A percentile compares a stretch with the other conserved stretches of the same genome.
Conservation (phyloP, 2,329 filamentous ascomycete species). For the Microsporum audouinii region DNA sequence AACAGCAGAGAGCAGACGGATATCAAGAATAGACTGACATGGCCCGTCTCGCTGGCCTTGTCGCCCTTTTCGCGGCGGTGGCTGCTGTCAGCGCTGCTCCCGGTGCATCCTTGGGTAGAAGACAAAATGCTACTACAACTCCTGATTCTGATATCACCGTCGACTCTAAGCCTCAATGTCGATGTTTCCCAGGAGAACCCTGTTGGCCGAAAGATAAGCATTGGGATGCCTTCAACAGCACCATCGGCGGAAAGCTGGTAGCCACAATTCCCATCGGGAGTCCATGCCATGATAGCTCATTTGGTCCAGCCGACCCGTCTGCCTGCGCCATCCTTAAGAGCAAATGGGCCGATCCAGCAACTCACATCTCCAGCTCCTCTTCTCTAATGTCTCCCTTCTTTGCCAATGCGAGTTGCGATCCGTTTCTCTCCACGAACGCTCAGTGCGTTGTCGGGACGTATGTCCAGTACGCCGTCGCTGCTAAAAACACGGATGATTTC, state of each 20-base stretch:
- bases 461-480: constrained; percentile 30
- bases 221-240: constrained; percentile 43
- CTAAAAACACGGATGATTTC: constrained; percentile 18
- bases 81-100: not conserved
- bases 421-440: not conserved
- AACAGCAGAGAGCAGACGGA: too few species aligned
- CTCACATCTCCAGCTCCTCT: constrained; percentile 22
- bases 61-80: not conserved
- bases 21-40: not conserved
- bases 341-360: constrained; percentile 36
- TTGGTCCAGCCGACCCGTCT: constrained; percentile 35
- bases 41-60: not conserved
- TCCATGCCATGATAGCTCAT: constrained; percentile 40
- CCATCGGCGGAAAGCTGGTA: constrained; percentile 41
- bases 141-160: too few species aligned
- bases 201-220: constrained; percentile 40
- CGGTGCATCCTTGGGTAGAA: not conserved
- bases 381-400: not conserved
- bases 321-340: constrained; percentile 33
- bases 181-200: constrained; percentile 41
- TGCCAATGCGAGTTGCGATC: not conserved
- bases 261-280: constrained; percentile 42
- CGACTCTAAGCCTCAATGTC: not conserved
- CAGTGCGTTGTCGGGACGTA: not conserved
- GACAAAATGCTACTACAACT: not conserved